Evolutionary conservation across 768 basidiomycete genomes (phyloP).

Genomic region (Leucocoprinus birnbaumii): DNA sequence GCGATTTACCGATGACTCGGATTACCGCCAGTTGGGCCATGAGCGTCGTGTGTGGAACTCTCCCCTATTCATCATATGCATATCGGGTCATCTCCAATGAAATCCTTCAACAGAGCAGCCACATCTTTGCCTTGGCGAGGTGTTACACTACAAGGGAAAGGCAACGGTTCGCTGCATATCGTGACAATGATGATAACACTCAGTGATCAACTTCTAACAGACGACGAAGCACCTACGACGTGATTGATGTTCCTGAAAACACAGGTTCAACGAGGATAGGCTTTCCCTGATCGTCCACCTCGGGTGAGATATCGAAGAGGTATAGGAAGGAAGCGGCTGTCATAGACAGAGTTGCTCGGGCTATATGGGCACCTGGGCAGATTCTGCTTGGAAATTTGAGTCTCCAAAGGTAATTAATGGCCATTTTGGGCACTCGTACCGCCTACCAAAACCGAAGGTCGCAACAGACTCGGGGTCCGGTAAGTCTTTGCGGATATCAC

Average conservation of each 20-base stretch:
- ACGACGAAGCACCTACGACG: neutral
- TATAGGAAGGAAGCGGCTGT: conserved; percentile 16
- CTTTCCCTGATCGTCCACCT: conserved; percentile 14
- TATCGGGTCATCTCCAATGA: neutral
- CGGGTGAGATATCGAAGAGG: conserved; percentile 17
- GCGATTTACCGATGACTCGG: too few species aligned
- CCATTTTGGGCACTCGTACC: neutral
- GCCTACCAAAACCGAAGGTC: conserved; percentile 26
- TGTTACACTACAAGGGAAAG: conserved; percentile 1
- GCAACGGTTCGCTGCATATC: neutral
- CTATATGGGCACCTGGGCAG: conserved; percentile 20
- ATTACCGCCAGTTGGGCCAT: too few species aligned
- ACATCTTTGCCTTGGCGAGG: conserved; percentile 2
- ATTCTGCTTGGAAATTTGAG: conserved; percentile 13
- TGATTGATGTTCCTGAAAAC: neutral
- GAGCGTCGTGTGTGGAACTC: too few species aligned
- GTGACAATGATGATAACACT: too few species aligned
- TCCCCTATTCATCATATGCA: too few species aligned
- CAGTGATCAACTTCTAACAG: too few species aligned
- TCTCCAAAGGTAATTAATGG: too few species aligned
- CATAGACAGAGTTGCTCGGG: conserved; percentile 14
- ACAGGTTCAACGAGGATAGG: conserved; percentile 13
- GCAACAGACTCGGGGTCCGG: conserved; percentile 21
- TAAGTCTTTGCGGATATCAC: conserved; percentile 16
- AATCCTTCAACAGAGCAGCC: neutral